Conservation (phyloP, 225 moss, liverwort and hornwort species). For the Polytrichum formosum region DNA sequence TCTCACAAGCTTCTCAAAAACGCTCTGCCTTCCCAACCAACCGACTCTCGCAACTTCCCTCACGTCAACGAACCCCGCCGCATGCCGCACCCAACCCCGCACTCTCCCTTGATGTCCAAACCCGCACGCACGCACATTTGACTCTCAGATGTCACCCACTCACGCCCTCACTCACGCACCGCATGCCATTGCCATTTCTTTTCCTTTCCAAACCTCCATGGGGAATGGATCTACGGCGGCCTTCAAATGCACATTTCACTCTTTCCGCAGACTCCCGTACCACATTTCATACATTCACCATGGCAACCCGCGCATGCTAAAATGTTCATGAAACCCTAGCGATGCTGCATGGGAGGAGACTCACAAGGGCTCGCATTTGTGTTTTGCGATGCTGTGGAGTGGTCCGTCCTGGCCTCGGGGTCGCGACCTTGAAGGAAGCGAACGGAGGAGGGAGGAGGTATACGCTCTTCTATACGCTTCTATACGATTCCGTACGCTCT, state of each 20-base stretch:
- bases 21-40: not conserved
- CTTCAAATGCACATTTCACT: too few relatives aligned
- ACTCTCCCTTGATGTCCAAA: not conserved
- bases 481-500: not conserved
- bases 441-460: not conserved
- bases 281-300: too few relatives aligned
- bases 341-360: too few relatives aligned
- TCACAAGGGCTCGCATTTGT: too few relatives aligned
- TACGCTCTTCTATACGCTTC: not conserved
- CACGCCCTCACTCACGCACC: not conserved
- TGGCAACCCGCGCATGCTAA: too few relatives aligned
- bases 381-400: too few relatives aligned
- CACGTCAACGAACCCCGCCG: not conserved
- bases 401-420: not conserved
- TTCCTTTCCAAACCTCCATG: too few relatives aligned
- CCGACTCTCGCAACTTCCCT: not conserved
- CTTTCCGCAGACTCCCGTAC: too few relatives aligned
- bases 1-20: not conserved
- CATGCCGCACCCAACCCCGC: not conserved
- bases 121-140: conserved; percentile 2
- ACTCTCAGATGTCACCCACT: not conserved
- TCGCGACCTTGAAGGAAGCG: not conserved
- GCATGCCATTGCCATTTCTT: not conserved
- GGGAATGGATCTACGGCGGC: too few relatives aligned
- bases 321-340: not conserved